Conservation (phyloP, 2,329 filamentous ascomycete species). For the Lecanicillium sp. region DNA sequence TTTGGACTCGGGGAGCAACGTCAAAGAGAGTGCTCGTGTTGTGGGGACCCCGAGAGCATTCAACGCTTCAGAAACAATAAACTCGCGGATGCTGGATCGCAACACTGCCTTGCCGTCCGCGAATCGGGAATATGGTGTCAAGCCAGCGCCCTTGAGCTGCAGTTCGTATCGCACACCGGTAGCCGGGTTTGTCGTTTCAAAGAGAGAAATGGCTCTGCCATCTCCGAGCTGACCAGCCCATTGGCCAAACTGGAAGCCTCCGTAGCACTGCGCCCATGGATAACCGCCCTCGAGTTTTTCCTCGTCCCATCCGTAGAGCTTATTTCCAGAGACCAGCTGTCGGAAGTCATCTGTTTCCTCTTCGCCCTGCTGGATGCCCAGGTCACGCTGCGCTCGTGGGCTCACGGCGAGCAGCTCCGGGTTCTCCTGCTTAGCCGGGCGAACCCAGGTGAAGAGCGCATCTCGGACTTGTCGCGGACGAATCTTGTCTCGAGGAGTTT, state of each 20-base stretch:
- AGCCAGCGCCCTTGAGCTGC: slow-evolving; percentile 88
- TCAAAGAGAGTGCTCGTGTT: slow-evolving; percentile 79
- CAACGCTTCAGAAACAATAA: slow-evolving; percentile 82
- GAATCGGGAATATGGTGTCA: slow-evolving; percentile 92
- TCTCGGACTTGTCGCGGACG: slow-evolving; percentile 75
- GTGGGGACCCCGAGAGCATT: slow-evolving; percentile 79
- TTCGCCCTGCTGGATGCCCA: slow-evolving; percentile 66
- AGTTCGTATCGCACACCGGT: slow-evolving; percentile 75
- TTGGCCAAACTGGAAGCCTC: slow-evolving; percentile 70
- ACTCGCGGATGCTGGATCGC: slow-evolving; percentile 87
- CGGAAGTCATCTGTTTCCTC: slow-evolving; percentile 66
- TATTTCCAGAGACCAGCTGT: slow-evolving; percentile 72
- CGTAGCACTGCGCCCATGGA: slow-evolving; percentile 98
- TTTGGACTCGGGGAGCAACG: slow-evolving; percentile 60
- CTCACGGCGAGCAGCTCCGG: slow-evolving; percentile 79
- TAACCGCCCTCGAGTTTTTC: slow-evolving; percentile 64
- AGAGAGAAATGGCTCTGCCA: slow-evolving; percentile 87
- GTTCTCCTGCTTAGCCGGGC: slow-evolving; percentile 63
- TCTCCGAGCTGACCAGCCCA: slow-evolving; percentile 97
- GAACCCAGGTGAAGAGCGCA: slow-evolving; percentile 84
- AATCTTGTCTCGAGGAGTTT: slow-evolving; percentile 67
- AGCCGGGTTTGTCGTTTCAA: slow-evolving; percentile 71
- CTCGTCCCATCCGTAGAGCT: slow-evolving; percentile 70
- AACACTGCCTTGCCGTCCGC: slow-evolving; percentile 93
- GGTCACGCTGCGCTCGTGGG: slow-evolving; percentile 65